phyloP scores from a whole-genome alignment of 1,284 basidiomycete genomes.

The Pterulicium gracile region DNA sequence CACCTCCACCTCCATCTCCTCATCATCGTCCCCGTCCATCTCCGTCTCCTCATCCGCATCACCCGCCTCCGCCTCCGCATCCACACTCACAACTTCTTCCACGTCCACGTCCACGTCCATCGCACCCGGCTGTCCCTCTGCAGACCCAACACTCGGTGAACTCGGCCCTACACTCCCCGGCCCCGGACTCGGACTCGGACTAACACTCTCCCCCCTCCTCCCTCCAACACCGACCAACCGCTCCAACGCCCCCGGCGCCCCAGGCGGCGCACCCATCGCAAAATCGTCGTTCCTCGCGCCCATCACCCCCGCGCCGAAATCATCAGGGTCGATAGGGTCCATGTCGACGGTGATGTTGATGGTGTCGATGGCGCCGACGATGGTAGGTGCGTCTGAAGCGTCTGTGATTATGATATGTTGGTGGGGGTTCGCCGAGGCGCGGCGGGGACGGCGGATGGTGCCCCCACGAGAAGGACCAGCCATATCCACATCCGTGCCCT shows the following conservation, averaged over 20 bases:
- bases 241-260: conserved; percentile 66
- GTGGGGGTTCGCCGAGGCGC: conserved; percentile 21
- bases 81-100: too few relatives aligned
- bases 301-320: conserved; percentile 62
- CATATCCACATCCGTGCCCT: conserved; percentile 41
- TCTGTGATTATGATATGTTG: conserved; percentile 46
- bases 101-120: too few relatives aligned
- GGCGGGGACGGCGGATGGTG: conserved; percentile 19
- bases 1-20: too few relatives aligned
- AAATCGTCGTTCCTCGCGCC: conserved; percentile 70
- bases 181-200: too few relatives aligned
- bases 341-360: conserved; percentile 40
- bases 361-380: conserved; percentile 52
- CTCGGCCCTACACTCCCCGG: too few relatives aligned
- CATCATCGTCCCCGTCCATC: too few relatives aligned
- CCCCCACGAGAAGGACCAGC: conserved; percentile 18
- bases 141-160: too few relatives aligned
- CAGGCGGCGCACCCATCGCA: conserved; percentile 78
- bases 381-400: background rate
- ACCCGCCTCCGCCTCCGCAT: too few relatives aligned
- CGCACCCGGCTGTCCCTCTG: too few relatives aligned
- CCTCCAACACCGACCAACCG: too few relatives aligned
- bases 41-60: too few relatives aligned
- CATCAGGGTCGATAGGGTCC: conserved; percentile 37
- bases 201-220: too few relatives aligned